Base-by-base conservation (phyloP, 164 flowering plant species). In the Macadamia integrifolia region DNA sequence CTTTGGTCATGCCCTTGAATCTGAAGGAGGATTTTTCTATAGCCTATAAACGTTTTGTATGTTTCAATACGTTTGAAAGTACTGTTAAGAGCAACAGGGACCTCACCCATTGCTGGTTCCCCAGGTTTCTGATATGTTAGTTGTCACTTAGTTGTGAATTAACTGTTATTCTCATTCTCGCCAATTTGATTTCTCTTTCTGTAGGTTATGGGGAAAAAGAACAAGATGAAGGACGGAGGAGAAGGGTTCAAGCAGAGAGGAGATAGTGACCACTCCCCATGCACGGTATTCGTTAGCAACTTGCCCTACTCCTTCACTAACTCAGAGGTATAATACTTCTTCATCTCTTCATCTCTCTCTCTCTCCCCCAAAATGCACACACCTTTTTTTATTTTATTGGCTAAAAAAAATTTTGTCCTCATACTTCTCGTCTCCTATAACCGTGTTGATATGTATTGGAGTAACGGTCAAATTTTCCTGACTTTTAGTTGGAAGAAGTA, bases 251-350 rank as follows among this genome's bases (percentile, higher is more conserved):
- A 61, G 28, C 60, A 42, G 60, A 61, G 57, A 9, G 81, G 72
- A 40, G 73, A 73, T 28, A 72, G 72, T n/a, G 80, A 78, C 17
- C 90, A 89, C 83, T 80, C 77, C 42, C 77, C 84, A 17, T 79
- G 89, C 0, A 93, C 97, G 6, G 72, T 93, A 14, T 89, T 87
- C 77, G 89, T 93, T 64, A 71, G 81, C 69, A 87, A 87, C 74
- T 66, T 91, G 50, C 94, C 98, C 6, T 93, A 79, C 75, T 80
- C 96, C 2, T 84, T 87, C 73, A 84, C 91, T 17, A 89, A 84
- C 55, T 68, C 91, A 55, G 87, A 89, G 95, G 97, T 84, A 71
- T 46, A 28, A 59, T 11, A 14, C 9, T 28, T 23, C 9, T 32
- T 35, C 18, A 8, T 58, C 43, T 11, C 14, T 50, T 9, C 60